Evolutionary conservation across 2,329 filamentous ascomycete species (phyloP).

Genomic region (Xylariaceae sp.): DNA sequence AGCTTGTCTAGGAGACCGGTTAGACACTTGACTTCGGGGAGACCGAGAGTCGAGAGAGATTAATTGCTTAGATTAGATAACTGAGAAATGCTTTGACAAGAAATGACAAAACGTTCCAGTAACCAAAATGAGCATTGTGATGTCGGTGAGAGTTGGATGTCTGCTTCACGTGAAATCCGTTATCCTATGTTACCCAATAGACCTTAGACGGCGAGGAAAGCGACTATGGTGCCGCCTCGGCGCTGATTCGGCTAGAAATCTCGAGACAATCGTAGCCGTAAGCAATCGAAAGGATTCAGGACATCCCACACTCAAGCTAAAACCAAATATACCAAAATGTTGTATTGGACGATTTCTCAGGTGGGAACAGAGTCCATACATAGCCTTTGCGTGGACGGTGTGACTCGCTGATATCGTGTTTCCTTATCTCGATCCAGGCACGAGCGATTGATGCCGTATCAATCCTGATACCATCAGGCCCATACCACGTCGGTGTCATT

Average conservation of each 20-base stretch:
- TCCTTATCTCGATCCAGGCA: not conserved
- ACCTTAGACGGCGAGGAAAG: not conserved
- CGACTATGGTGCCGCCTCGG: not conserved
- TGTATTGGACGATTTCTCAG: too few species aligned
- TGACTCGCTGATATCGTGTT: not conserved
- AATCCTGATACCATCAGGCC: slow-evolving; percentile 14
- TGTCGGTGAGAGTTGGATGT: too few species aligned
- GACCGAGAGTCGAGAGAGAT: not conserved
- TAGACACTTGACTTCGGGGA: not conserved
- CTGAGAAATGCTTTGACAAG: too few species aligned
- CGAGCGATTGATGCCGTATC: not conserved
- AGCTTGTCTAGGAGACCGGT: not conserved
- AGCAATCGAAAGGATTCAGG: not conserved
- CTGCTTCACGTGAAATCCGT: too few species aligned
- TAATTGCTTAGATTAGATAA: not conserved
- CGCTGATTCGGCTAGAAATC: not conserved
- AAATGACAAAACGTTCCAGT: too few species aligned
- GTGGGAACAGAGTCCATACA: too few species aligned
- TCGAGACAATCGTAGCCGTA: not conserved
- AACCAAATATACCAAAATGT: not conserved
- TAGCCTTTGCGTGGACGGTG: too few species aligned
- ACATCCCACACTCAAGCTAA: not conserved
- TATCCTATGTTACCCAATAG: too few species aligned
- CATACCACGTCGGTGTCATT: slow-evolving; percentile 21
- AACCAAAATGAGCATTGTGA: too few species aligned